Evolutionary conservation across 768 basidiomycete genomes (phyloP).

Genomic region (Paxillus involutus): DNA sequence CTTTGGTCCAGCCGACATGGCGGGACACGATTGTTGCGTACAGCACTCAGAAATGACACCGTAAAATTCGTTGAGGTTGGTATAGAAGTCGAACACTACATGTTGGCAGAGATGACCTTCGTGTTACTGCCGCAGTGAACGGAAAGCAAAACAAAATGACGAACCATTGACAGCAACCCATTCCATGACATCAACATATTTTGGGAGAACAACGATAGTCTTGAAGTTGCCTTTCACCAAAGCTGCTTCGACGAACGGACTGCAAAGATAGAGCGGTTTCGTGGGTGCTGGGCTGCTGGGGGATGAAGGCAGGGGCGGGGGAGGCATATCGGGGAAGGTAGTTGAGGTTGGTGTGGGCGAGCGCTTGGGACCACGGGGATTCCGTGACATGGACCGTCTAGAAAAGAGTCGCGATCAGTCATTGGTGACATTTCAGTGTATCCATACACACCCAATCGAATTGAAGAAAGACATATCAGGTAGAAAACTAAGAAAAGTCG

Average conservation of each 20-base stretch:
- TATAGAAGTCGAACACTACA: constrained; percentile 91
- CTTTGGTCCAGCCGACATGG: constrained; percentile 89
- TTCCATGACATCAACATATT: constrained; percentile 94
- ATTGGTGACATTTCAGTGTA: background rate
- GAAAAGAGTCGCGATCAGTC: constrained; percentile 3
- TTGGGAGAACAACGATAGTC: constrained; percentile 94
- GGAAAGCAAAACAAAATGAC: constrained; percentile 25
- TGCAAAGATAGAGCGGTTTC: constrained; percentile 87
- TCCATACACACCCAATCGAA: constrained; percentile 61
- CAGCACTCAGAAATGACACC: constrained; percentile 92
- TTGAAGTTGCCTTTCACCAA: constrained; percentile 98
- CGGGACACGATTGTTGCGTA: constrained; percentile 84
- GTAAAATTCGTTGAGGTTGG: constrained; percentile 96
- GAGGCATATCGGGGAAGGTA: constrained; percentile 47
- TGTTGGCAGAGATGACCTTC: background rate
- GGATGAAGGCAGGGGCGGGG: constrained; percentile 41
- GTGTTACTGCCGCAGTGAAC: background rate
- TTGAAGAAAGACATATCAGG: constrained; percentile 78
- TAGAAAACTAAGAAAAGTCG: background rate
- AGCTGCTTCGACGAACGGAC: constrained; percentile 92
- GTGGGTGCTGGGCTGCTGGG: constrained; percentile 25
- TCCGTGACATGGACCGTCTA: constrained; percentile 76
- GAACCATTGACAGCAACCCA: constrained; percentile 95
- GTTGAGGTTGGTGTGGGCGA: constrained; percentile 75
- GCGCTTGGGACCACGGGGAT: constrained; percentile 67